Evolutionary conservation across 768 basidiomycete species (phyloP), one percentile per base, ranked within the genome.

Genomic region (Russula sp.): DNA sequence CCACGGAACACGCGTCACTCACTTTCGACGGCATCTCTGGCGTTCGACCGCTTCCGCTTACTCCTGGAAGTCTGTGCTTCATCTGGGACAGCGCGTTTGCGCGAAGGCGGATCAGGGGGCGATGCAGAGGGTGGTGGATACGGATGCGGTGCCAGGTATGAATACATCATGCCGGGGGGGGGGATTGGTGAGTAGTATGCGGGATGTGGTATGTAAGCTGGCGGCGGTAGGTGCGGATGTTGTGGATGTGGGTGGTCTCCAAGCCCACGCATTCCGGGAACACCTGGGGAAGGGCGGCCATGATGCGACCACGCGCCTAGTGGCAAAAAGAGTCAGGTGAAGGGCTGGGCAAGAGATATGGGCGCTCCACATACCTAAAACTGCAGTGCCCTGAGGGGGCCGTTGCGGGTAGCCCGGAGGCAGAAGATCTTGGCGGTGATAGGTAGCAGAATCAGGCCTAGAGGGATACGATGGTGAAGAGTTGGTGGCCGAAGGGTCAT

Each of bases 121-220:
- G 63, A 7, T 4, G 40, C 31, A 3, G 58, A 0, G 8, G 57
- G 48, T 4, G 39, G 48, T 14, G 53, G 58, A 32, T 55, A 60
- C 8, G 63, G 57, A 42, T 64, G 57, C 7, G 55, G 48, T 40
- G 63, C 40, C 53, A 64, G 37, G 40, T 64, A 64, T 32, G 48
- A 31, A 64, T 64, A 64, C 6, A 64, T 34, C 53, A 64, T 55
- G 48, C 63, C 59, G 6, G 63, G 63, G n/a, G 55, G 63, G 16
- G 63, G 48, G 18, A 64, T 60, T n/a, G 57, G 39, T 0, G 54
- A n/a, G 48, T 64, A 64, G 42, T 60, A 64, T 22, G 62, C 62
- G 11, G 63, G 56, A 47, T 64, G 63, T 37, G 63, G 40, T 10
- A 64, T 34, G 49, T 64, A 64, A 2, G 58, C 20, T 16, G 57